Percentiles rank a stretch among this genome's conserved stretches.
These are phyloP conservation scores for Pseudozyma sp. DNA, from an alignment of 1,284 basidiomycete genomes.

Conservation along the genomic window DNA sequence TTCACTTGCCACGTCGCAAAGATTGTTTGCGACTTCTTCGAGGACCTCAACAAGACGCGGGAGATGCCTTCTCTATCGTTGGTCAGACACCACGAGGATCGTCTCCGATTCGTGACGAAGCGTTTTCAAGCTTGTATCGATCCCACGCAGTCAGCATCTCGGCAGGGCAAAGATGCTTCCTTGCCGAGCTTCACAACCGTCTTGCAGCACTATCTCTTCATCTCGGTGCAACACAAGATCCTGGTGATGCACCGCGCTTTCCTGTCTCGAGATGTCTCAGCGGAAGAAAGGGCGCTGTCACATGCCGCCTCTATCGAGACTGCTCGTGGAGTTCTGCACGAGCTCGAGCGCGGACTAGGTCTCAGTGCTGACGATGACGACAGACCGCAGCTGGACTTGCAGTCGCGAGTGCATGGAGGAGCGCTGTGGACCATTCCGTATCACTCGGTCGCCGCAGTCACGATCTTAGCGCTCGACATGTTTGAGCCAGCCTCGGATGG, in stretches of 20 bases:
- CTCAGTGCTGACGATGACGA: constrained; percentile 35
- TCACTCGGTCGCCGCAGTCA: constrained; percentile 51
- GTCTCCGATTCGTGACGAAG: constrained; percentile 46
- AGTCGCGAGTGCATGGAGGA: constrained; percentile 48
- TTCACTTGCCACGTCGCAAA: constrained; percentile 51
- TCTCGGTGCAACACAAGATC: constrained; percentile 55
- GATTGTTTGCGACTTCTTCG: constrained; percentile 53
- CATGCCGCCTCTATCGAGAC: constrained; percentile 48
- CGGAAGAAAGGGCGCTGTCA: constrained; percentile 35
- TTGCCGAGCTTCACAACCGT: constrained; percentile 47
- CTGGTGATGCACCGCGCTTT: constrained; percentile 55
- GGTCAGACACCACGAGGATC: constrained; percentile 40
- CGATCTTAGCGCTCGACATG: constrained; percentile 50
- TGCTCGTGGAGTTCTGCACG: constrained; percentile 44
- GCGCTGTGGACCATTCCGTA: constrained; percentile 55
- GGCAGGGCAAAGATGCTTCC: constrained; percentile 1
- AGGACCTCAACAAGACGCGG: constrained; percentile 44
- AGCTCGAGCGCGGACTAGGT: constrained; percentile 42
- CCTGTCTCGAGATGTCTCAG: constrained; percentile 37
- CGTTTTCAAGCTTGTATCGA: constrained; percentile 43
- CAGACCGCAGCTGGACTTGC: constrained; percentile 40
- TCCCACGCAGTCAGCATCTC: constrained; percentile 17
- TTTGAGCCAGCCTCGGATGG: constrained; percentile 30
- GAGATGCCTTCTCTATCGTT: constrained; percentile 32
- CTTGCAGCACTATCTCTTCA: constrained; percentile 50